phyloP scores from a whole-genome alignment of 345 rosid species.

The Salix exigua region DNA sequence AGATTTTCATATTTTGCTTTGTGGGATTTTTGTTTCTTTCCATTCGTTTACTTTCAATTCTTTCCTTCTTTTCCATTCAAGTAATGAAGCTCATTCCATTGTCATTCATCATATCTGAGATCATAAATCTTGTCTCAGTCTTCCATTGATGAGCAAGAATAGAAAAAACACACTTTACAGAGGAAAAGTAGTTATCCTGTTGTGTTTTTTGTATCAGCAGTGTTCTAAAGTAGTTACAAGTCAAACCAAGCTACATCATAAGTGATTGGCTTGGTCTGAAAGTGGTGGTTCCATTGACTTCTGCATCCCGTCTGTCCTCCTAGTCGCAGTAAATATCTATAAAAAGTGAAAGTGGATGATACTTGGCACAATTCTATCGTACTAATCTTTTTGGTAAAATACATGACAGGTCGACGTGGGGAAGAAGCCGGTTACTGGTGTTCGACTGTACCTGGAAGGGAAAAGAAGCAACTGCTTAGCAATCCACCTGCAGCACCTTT shows the following conservation, averaged over 20 bases:
- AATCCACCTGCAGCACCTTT: constrained; percentile 89
- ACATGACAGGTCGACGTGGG: constrained; percentile 80
- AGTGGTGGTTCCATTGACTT: neutral
- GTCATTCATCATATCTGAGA: neutral
- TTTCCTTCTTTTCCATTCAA: neutral
- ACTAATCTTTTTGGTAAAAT: neutral
- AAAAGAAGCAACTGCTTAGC: constrained; percentile 81
- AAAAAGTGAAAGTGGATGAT: neutral
- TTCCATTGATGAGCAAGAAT: neutral
- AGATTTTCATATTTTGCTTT: neutral
- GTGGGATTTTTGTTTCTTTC: neutral
- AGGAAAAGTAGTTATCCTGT: neutral
- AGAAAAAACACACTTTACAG: neutral
- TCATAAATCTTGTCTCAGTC: neutral
- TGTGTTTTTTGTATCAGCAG: neutral
- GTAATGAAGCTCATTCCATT: neutral
- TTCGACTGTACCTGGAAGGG: constrained; percentile 91
- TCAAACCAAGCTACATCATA: neutral
- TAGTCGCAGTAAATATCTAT: neutral
- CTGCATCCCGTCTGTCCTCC: neutral
- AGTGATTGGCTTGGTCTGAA: neutral
- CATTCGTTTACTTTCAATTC: neutral
- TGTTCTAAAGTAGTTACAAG: neutral
- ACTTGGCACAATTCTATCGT: neutral
- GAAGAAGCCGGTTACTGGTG: constrained; percentile 86